Evolutionary conservation across 2,329 filamentous ascomycete genomes (phyloP), one percentile per base, ranked within the genome.

Genomic region (Septoria linicola): DNA sequence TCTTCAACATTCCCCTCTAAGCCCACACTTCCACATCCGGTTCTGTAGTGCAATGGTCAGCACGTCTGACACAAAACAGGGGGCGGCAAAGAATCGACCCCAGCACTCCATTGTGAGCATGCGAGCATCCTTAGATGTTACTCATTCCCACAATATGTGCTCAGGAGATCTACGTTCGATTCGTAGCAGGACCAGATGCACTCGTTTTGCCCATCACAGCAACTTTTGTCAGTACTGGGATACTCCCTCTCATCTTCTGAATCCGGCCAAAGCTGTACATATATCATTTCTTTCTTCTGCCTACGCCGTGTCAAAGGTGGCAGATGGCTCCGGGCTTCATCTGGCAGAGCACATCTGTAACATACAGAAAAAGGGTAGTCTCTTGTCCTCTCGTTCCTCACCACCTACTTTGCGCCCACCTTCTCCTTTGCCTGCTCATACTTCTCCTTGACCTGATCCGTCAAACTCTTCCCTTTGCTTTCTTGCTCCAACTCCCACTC

Each of bases 401-500:
- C 4, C 17, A 11, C 8, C 16, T 27, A 47, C 44, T 47, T 39
- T 17, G 44, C 44, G 10, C 34, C 35, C 13, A 47, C 23, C 25
- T 47, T 47, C 44, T 47, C 44, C 35, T 47, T 47, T 21, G 44
- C 44, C 23, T 40, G 44, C 25, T 39, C 32, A 23, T 47, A 47
- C 13, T 47, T 47, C 34, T 47, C 44, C 44, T 47, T 47, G 2
- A 35, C 44, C 34, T 27, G 25, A 3, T 47, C 34, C 23, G 34
- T 47, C 34, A 47, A 14, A 20, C 44, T 47, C 47, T 53, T 59
- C 19, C 60, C 67, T 55, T 68, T 63, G 53, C 75, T 76, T 77
- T 95, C 90, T 32, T 84, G 85, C 75, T 95, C 93, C 65, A 99
- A 74, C 73, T 99, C 93, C 70, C 85, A 80, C 79, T 99, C 93